Evolutionary conservation across 352 stramenopile species (phyloP), one percentile per base, ranked within the genome.

Genomic region (Phytophthora quininea): DNA sequence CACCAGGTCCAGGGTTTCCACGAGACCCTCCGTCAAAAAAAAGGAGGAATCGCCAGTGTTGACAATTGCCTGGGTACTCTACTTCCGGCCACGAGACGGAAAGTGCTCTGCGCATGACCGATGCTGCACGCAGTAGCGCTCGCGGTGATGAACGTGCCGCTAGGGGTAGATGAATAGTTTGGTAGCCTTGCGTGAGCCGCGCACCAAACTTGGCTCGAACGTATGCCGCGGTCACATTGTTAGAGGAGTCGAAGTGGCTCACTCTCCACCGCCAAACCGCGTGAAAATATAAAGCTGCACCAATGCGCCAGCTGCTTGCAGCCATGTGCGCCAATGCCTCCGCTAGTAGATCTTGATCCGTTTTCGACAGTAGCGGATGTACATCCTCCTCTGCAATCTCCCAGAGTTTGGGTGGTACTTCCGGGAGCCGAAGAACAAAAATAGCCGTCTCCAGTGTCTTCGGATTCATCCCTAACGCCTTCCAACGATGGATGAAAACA

Each of bases 21-120:
- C 50, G 50, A 3, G 50, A 56, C 10, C 50, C 50, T 9, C 50
- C 50, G 32, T 56, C 50, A 29, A 56, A 56, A 12, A 56, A 46
- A 9, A 56, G 30, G 4, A 56, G 14, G 29, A 45, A 45, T 12
- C 50, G 29, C 19, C 19, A 0, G 19, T 24, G 19, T 24, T 24
- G 19, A 24, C 19, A 24, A 24, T 24, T 24, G 19, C 0, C 19
- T 24, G 19, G 19, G 19, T 24, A 24, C 19, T 24, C 0, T 24
- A 24, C 19, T 24, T 24, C 19, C 19, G 19, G 19, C 19, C 19
- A 24, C 19, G 19, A 24, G 19, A 24, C 19, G 19, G 19, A 24
- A 24, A 24, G 19, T 24, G 19, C 19, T 24, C 19, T 24, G 19
- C 19, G 19, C 19, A 24, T 24, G 19, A 24, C 19, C 19, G 19